phyloP scores from a whole-genome alignment of 257 asterid species.

The Marsdenia floribunda region DNA sequence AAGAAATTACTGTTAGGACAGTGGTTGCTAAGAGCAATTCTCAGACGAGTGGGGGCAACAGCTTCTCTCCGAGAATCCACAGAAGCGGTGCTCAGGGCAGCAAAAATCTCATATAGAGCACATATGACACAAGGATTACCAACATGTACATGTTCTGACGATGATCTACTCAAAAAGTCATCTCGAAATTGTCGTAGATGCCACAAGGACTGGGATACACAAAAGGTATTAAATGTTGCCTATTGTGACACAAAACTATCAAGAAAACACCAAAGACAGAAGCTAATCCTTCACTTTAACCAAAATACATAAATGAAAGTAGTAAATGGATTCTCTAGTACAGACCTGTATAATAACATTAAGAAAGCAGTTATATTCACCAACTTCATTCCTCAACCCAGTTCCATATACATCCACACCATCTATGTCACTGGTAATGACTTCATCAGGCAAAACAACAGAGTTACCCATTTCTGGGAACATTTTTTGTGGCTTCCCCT shows the following conservation, averaged over 20 bases:
- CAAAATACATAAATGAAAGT: slow-evolving; percentile 14
- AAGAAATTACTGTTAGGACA: slow-evolving; percentile 88
- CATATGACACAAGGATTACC: slow-evolving; percentile 96
- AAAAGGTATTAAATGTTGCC: slow-evolving; percentile 3
- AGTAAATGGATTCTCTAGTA: slow-evolving; percentile 13
- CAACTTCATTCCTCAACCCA: slow-evolving; percentile 89
- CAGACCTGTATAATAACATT: slow-evolving; percentile 98
- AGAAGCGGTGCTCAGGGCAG: slow-evolving; percentile 57
- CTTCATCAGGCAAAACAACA: slow-evolving; percentile 29
- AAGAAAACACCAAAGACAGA: slow-evolving; percentile 9
- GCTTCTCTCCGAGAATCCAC: slow-evolving; percentile 54
- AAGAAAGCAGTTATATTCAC: slow-evolving; percentile 95
- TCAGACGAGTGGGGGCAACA: slow-evolving; percentile 82
- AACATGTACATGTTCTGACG: slow-evolving; percentile 69
- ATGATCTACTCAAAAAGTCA: slow-evolving; percentile 69
- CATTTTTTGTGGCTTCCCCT: slow-evolving; percentile 32
- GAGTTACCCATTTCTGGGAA: slow-evolving; percentile 34
- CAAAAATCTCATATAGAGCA: slow-evolving; percentile 73
- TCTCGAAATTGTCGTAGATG: slow-evolving; percentile 76
- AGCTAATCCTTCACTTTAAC: neutral
- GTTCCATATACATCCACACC: slow-evolving; percentile 62
- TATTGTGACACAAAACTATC: slow-evolving; percentile 18
- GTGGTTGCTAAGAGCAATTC: slow-evolving; percentile 85
- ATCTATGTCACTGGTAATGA: slow-evolving; percentile 25
- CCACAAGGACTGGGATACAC: slow-evolving; percentile 73